Evolutionary conservation across 306 rosid genomes (phyloP).

Genomic region (Trifolium subterraneum): DNA sequence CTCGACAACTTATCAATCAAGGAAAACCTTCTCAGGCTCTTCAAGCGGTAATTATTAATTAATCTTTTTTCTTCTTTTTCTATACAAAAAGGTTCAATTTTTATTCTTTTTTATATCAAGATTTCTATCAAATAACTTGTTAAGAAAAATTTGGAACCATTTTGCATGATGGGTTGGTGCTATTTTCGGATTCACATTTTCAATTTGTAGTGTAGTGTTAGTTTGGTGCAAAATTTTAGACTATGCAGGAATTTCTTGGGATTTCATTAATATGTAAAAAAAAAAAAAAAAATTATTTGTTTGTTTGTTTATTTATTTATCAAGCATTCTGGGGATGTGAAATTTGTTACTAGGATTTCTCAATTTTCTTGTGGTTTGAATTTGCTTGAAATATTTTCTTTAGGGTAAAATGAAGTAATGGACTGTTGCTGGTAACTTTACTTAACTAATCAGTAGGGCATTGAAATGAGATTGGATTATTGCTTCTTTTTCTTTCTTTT

Average conservation of each 20-base stretch:
- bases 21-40: conserved; percentile 94
- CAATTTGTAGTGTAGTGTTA: conserved; percentile 20
- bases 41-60: conserved; percentile 69
- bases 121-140: neutral
- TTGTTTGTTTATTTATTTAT: neutral
- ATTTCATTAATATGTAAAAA: neutral
- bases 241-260: neutral
- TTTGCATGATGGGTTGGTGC: neutral
- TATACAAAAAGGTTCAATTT: neutral
- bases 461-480: conserved; percentile 6
- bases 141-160: neutral
- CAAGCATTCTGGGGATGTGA: conserved; percentile 12
- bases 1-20: conserved; percentile 78
- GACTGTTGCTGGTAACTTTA: conserved; percentile 13
- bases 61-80: neutral
- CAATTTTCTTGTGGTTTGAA: neutral
- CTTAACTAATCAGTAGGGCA: conserved; percentile 1
- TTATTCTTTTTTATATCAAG: neutral
- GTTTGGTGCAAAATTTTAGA: conserved; percentile 27
- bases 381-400: neutral
- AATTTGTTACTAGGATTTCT: conserved; percentile 25
- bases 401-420: conserved; percentile 15
- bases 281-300: too few species aligned
- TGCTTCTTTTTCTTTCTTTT: neutral
- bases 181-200: conserved; percentile 7